Base-by-base conservation (phyloP, 768 basidiomycete species). In the Lepiota brunneoincarnata region DNA sequence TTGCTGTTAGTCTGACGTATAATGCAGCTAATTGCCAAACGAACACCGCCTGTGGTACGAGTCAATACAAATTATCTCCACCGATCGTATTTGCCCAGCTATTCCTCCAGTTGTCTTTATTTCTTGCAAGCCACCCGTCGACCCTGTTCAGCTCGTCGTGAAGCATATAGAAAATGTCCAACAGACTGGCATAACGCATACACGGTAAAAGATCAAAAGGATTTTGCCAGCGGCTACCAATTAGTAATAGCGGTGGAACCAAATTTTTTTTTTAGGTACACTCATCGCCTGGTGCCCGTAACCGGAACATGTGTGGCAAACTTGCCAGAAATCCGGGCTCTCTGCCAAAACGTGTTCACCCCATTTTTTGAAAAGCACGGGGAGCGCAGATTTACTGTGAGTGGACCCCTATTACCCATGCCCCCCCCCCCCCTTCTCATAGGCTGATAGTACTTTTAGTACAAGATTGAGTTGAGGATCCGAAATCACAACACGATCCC, bases 401-500 rank as follows among this genome's bases (percentile, higher is more conserved):
- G 74, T 64, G 39, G 21, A 6, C 21, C 6, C 0, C 21, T 9
- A 28, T 10, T 51, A 11, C 28, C 7, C 40, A 9, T 38, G 15
- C 35, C 23, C n/a, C n/a, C n/a, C n/a, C n/a, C n/a, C n/a, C n/a
- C n/a, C n/a, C 17, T 36, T 24, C 23, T 36, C 15, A 17, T 39
- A 15, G 39, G 15, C n/a, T 58, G 0, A 57, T 49, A 39, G 15
- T 42, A 12, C n/a, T 48, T 23, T 41, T 26, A 93, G 91, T 93
- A 89, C 72, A 92, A 92, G 67, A 82, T 93, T 35, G 90, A 93
- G 60, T 63, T 90, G 46, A 78, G 85, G 46, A 68, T 86, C 26
- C 81, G 91, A 38, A 91, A 92, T 63, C 91, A 93, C 58, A 86
- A 75, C n/a, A 85, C 82, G 4, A 66, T 93, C 21, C 61, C 79